Percentiles rank a stretch among this genome's conserved stretches.
Evolutionary conservation across 2,329 filamentous ascomycete genomes (phyloP).

Genomic region (Talaromyces sp.): DNA sequence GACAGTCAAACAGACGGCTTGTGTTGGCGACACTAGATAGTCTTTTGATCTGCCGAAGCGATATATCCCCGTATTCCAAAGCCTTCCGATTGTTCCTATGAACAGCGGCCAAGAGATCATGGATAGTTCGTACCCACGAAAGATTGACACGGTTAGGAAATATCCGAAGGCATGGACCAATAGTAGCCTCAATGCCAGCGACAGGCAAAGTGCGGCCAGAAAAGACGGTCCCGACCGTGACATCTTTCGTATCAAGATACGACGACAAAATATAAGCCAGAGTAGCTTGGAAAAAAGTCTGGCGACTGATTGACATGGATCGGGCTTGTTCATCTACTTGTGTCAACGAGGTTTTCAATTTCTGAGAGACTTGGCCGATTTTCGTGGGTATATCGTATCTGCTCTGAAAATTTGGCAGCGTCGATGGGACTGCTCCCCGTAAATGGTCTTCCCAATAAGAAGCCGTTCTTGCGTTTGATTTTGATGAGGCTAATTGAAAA

Average conservation of each 20-base stretch:
- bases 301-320: slow-evolving; percentile 51
- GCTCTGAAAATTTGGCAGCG: slow-evolving; percentile 56
- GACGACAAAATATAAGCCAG: slow-evolving; percentile 60
- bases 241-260: slow-evolving; percentile 60
- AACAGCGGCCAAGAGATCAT: slow-evolving; percentile 58
- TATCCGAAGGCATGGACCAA: slow-evolving; percentile 75
- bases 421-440: slow-evolving; percentile 47
- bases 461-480: slow-evolving; percentile 39
- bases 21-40: slow-evolving; percentile 50
- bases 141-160: slow-evolving; percentile 66
- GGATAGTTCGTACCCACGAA: slow-evolving; percentile 44
- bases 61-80: slow-evolving; percentile 58
- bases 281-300: slow-evolving; percentile 71
- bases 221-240: slow-evolving; percentile 71
- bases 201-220: slow-evolving; percentile 76
- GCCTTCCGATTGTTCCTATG: slow-evolving; percentile 62
- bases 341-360: slow-evolving; percentile 30
- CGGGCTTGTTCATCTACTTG: slow-evolving; percentile 34
- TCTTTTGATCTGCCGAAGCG: slow-evolving; percentile 65
- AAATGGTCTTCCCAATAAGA: slow-evolving; percentile 69
- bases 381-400: slow-evolving; percentile 19
- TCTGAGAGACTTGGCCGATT: slow-evolving; percentile 21
- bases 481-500: slow-evolving; percentile 17
- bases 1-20: slow-evolving; percentile 61
- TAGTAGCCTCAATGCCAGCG: slow-evolving; percentile 61